These are phyloP conservation scores for Phytopythium mirpurense DNA, from an alignment of 352 stramenopile genomes.

Conservation along the genomic window DNA sequence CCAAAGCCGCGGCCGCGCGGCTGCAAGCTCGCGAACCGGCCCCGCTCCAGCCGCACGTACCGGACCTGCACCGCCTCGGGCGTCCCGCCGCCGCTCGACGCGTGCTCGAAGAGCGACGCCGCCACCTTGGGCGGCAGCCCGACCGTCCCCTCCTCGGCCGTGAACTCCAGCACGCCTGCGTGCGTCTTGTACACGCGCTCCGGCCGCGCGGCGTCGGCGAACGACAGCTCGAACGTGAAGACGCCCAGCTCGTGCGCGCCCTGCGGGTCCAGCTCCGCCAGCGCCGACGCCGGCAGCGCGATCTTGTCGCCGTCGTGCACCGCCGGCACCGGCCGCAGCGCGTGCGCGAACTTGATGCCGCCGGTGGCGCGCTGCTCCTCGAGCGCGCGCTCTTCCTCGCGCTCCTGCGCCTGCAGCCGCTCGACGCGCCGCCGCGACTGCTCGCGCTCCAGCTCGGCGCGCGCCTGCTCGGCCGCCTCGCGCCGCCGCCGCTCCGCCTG, in stretches of 20 bases:
- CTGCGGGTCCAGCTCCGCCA: conserved; percentile 75
- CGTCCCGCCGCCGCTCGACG: conserved; percentile 8
- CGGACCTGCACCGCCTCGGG: conserved; percentile 47
- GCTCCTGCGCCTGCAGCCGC: conserved; percentile 32
- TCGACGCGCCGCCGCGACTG: conserved; percentile 43
- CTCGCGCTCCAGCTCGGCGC: conserved; percentile 31
- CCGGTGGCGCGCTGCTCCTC: conserved; percentile 69
- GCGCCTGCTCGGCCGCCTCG: conserved; percentile 31
- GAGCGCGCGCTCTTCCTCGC: conserved; percentile 38
- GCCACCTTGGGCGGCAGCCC: conserved; percentile 76
- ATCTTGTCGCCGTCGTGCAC: conserved; percentile 69
- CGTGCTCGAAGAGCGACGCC: conserved; percentile 44
- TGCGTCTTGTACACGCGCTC: conserved; percentile 51
- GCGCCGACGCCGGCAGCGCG: conserved; percentile 60
- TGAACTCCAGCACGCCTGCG: conserved; percentile 76
- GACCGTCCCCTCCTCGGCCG: conserved; percentile 68
- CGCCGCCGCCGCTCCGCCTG: conserved; percentile 40
- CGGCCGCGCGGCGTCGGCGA: conserved; percentile 4
- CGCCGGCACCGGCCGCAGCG: conserved; percentile 42
- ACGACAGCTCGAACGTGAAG: conserved; percentile 79
- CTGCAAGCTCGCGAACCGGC: conserved; percentile 64
- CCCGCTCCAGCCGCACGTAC: conserved; percentile 70
- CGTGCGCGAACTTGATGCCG: conserved; percentile 57
- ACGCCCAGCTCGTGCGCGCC: conserved; percentile 69
- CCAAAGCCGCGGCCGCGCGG: conserved; percentile 64